phyloP scores from a whole-genome alignment of 2,329 filamentous ascomycete genomes.

The Endothia cerciana region DNA sequence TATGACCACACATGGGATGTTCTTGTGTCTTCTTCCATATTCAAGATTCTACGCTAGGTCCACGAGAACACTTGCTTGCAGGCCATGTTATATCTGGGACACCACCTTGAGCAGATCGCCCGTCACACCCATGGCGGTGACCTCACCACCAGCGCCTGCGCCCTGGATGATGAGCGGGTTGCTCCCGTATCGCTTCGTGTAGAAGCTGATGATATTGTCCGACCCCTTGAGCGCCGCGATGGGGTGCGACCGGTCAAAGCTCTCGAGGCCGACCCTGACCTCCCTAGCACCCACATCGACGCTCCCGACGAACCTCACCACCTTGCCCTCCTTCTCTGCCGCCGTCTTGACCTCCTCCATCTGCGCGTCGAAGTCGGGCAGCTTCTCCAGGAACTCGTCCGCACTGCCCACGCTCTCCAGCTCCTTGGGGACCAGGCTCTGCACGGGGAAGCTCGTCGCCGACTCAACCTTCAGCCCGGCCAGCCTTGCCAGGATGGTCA shows the following conservation, averaged over 20 bases:
- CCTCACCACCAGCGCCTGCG: conserved; percentile 89
- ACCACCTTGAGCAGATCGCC: conserved; percentile 89
- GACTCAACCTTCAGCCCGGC: conserved; percentile 80
- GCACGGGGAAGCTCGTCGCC: conserved; percentile 88
- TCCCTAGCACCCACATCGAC: conserved; percentile 80
- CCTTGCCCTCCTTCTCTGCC: conserved; percentile 87
- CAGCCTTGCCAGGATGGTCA: conserved; percentile 90
- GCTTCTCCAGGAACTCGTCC: conserved; percentile 81
- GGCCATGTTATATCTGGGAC: conserved; percentile 59
- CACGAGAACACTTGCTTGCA: background rate
- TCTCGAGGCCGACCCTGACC: conserved; percentile 91
- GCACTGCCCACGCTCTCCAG: conserved; percentile 77
- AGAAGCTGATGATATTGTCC: conserved; percentile 99
- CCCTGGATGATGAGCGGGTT: conserved; percentile 95
- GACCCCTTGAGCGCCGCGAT: conserved; percentile 96
- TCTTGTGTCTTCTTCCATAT: conserved; percentile 4
- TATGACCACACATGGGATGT: background rate
- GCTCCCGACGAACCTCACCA: conserved; percentile 91
- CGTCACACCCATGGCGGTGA: conserved; percentile 98
- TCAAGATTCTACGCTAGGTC: background rate
- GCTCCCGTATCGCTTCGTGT: conserved; percentile 89
- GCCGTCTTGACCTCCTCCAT: conserved; percentile 88
- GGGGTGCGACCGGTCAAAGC: conserved; percentile 83
- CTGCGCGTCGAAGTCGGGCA: conserved; percentile 81
- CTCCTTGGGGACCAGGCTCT: conserved; percentile 88